These are phyloP conservation scores for Magnolia sinica DNA, from an alignment of 164 flowering plant genomes.

Conservation along the genomic window DNA sequence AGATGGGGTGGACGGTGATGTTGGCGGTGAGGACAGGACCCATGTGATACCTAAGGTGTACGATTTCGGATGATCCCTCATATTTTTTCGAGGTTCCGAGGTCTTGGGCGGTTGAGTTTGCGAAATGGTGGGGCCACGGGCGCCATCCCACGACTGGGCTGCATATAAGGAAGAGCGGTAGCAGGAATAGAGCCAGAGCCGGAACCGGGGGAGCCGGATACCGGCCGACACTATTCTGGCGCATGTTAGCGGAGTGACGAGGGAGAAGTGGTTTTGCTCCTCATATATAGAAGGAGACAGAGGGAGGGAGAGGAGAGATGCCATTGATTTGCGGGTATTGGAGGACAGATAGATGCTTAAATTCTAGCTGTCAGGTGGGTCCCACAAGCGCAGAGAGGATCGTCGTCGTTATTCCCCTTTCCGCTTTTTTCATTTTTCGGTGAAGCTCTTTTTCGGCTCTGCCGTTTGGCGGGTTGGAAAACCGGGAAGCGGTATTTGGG, in stretches of 20 bases:
- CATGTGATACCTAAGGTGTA: constrained; percentile 72
- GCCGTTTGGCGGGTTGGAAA: background rate
- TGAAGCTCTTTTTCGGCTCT: background rate
- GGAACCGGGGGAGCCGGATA: background rate
- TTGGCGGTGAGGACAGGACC: constrained; percentile 74
- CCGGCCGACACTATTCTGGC: background rate
- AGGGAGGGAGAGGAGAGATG: background rate
- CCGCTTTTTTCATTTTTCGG: background rate
- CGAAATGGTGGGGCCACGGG: constrained; percentile 48
- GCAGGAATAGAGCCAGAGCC: background rate
- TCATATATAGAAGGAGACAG: constrained; percentile 1
- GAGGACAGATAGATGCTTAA: constrained; percentile 25
- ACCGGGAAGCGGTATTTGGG: too few relatives aligned
- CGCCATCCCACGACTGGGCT: constrained; percentile 34
- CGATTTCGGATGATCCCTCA: constrained; percentile 72
- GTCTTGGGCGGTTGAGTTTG: constrained; percentile 13
- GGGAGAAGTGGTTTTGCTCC: background rate
- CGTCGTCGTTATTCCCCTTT: background rate
- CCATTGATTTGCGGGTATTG: constrained; percentile 20
- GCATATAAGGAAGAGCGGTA: constrained; percentile 9
- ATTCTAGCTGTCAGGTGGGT: constrained; percentile 21
- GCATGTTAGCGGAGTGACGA: constrained; percentile 10
- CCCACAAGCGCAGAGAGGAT: background rate
- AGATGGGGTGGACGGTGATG: constrained; percentile 66
- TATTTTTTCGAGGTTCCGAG: constrained; percentile 49